Base-by-base conservation (phyloP, 192 early-diverging fungal genomes). In the Lunasporangiospora selenospora region DNA sequence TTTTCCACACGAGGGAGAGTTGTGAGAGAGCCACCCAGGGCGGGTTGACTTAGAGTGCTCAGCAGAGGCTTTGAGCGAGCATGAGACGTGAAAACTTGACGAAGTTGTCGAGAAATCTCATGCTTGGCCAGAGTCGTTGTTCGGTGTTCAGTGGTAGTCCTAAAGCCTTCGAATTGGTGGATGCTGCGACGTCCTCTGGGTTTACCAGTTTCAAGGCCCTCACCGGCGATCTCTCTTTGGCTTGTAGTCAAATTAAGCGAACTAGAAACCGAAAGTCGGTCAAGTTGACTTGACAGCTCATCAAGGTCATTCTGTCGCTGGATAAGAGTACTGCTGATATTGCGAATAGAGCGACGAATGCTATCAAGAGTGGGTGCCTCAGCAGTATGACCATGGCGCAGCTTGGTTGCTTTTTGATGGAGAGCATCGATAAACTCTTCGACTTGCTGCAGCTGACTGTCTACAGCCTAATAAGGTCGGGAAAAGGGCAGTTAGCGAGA, bases 251-350 rank as follows among this genome's bases (percentile, higher is more conserved):
- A 44, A 21, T 49, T 62, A 12, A 30, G 24, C 9, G 47, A 24
- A 24, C 51, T 37, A 19, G 59, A 31, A n/a, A 73, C 53, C 16
- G 60, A 32, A 3, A 73, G 52, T 9, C 27, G 47, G 27, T 73
- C 61, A 11, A 73, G 69, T 4, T 62, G 47, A 9, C 27, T 12
- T 18, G 77, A 55, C 3, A 85, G 44, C 34, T 65, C 54, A 24
- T 81, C 77, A 5, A 85, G 76, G 48, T 78, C 81, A 38, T 38
- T 44, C 59, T 80, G 82, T 30, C 78, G 71, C 45, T 78, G 62
- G n/a, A 51, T 44, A 42, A 83, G 54, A 2, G 76, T 64, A 31
- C 58, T 31, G 42, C 58, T 57, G 41, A 78, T 70, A 38, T 81
- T 76, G 54, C 62, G 49, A 34, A 85, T 67, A 26, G 67, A 65